Evolutionary conservation across 345 rosid genomes (phyloP), one percentile per base, ranked within the genome.

Genomic region (Pseudoturritis turrita): DNA sequence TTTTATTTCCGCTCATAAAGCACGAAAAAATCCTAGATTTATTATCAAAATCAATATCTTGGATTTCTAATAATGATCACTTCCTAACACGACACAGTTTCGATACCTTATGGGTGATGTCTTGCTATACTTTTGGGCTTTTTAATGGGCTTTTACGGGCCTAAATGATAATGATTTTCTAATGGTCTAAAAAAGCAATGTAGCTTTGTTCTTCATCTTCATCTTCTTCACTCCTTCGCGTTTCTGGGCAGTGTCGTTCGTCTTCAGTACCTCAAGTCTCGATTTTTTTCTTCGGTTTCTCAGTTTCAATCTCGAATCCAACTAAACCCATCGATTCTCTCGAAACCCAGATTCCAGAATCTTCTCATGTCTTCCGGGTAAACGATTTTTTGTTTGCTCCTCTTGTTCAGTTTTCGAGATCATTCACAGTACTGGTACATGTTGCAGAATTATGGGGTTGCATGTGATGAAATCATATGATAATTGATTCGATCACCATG

Each of bases 201-300:
- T 96, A 89, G 55, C 88, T 89, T 78, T 67, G 68, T 67, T 89
- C 89, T 35, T 69, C 70, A 31, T 68, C 78, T 25, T 62, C 79
- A 25, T 77, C 80, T 1, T 87, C 98, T 49, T 79, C 91, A 25
- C 81, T 86, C 74, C 37, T 71, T 44, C 72, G 81, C 52, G 69
- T 81, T 47, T 72, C 56, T 51, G 18, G 35, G 55, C 55, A 51
- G 18, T 51, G 55, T 7, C 39, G 47, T 35, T 43, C 81, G 1
- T 58, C 79, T 68, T 69, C 61, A 7, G 2, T 76, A 21, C 72
- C 81, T 25, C 26, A 87, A 28, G 56, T 86, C 80, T 84, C 91
- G 0, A 3, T 90, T 87, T 76, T 84, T 88, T n/a, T 85, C 88
- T 40, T 83, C 92, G 3, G 60, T 89, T 47, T 76, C 87, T 10